phyloP scores from a whole-genome alignment of 345 rosid genomes.

The Arabis alpina region DNA sequence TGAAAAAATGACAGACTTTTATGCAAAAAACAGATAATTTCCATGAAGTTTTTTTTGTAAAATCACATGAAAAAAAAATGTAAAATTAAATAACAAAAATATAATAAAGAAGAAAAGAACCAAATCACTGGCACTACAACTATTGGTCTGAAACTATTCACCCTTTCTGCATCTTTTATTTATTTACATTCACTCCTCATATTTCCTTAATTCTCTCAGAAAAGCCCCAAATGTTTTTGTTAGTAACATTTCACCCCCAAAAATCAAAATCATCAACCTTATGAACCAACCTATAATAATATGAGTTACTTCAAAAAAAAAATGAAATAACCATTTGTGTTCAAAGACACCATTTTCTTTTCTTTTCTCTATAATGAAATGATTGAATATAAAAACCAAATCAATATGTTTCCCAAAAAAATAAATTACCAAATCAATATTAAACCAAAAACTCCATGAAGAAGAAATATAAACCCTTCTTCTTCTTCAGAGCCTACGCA shows the following conservation, averaged over 20 bases:
- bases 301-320: constrained; percentile 36
- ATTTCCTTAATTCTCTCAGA: constrained; percentile 6
- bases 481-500: constrained; percentile 39
- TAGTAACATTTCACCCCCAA: not conserved
- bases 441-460: constrained; percentile 38
- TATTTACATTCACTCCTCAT: constrained; percentile 31
- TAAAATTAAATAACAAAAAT: not conserved
- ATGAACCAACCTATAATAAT: constrained; percentile 23
- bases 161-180: constrained; percentile 32
- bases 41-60: constrained; percentile 1
- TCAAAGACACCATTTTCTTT: constrained; percentile 8
- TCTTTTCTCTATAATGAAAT: constrained; percentile 43
- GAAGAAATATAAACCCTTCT: constrained; percentile 13
- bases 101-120: constrained; percentile 25
- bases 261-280: constrained; percentile 7
- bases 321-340: constrained; percentile 36
- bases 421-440: constrained; percentile 26
- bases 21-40: not conserved
- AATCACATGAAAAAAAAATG: constrained; percentile 21
- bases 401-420: constrained; percentile 38
- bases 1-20: constrained; percentile 1
- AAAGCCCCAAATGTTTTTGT: constrained; percentile 17
- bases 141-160: constrained; percentile 39
- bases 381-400: constrained; percentile 43
- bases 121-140: constrained; percentile 41